Percentiles rank a stretch among this genome's conserved stretches.
These are phyloP conservation scores for Annulohypoxylon nitens DNA, from an alignment of 495 filamentous ascomycete genomes.

Conservation along the genomic window DNA sequence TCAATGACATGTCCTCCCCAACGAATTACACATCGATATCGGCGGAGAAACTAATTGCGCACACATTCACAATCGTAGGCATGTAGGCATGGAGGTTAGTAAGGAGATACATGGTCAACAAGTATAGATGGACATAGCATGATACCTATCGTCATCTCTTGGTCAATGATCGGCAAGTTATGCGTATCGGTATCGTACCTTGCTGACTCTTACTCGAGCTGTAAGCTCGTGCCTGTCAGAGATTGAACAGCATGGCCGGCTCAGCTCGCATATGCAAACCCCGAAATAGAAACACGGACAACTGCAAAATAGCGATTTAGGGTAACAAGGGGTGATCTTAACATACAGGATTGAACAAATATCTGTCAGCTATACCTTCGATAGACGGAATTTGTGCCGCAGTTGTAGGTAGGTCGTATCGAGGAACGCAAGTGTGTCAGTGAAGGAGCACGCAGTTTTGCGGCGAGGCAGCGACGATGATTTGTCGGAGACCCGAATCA, in stretches of 20 bases:
- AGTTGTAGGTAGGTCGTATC: constrained; percentile 39
- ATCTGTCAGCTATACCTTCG: constrained; percentile 8
- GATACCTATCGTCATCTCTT: constrained; percentile 17
- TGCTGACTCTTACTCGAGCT: constrained; percentile 29
- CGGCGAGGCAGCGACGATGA: constrained; percentile 41
- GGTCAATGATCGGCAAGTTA: constrained; percentile 33
- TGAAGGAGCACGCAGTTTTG: constrained; percentile 41
- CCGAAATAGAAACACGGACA: constrained; percentile 45
- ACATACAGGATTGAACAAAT: constrained; percentile 18
- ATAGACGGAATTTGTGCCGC: constrained; percentile 26
- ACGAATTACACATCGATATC: constrained; percentile 19
- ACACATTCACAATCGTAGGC: neutral
- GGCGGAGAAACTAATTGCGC: constrained; percentile 1
- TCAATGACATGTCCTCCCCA: constrained; percentile 36
- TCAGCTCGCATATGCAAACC: constrained; percentile 35
- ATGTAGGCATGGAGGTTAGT: neutral
- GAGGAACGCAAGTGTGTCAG: constrained; percentile 23
- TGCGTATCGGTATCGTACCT: constrained; percentile 23
- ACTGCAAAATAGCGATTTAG: constrained; percentile 30
- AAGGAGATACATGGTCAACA: constrained; percentile 3
- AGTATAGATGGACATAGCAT: constrained; percentile 24
- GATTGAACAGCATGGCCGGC: constrained; percentile 19
- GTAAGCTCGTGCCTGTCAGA: constrained; percentile 32
- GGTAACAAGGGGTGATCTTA: constrained; percentile 29
- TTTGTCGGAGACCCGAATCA: constrained; percentile 33